Percentiles rank a stretch among this genome's conserved stretches.
Conservation (phyloP, 176 grass and related monocot species). For the Triticum timopheevii region DNA sequence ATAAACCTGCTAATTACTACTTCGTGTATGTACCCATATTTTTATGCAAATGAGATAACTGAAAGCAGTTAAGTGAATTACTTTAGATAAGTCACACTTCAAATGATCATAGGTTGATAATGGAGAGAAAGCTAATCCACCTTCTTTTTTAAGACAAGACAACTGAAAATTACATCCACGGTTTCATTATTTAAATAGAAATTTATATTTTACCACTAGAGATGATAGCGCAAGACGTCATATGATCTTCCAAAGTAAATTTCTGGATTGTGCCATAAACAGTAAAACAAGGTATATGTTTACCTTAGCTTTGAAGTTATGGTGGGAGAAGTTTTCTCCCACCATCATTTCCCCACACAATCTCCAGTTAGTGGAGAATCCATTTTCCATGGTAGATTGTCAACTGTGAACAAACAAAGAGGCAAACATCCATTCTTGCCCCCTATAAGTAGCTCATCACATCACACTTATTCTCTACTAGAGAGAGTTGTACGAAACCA, state of each 20-base stretch:
- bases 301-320: not conserved
- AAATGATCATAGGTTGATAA: too few species aligned
- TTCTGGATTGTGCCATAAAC: not conserved
- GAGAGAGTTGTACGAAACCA: not conserved
- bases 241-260: not conserved
- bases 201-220: not conserved
- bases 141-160: not conserved
- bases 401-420: not conserved
- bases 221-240: too few species aligned
- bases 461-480: not conserved
- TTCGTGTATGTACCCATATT: too few species aligned
- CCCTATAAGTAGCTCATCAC: conserved; percentile 42
- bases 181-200: not conserved
- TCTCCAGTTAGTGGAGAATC: conserved; percentile 42
- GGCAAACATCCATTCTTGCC: conserved; percentile 6
- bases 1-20: too few species aligned
- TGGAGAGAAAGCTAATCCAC: too few species aligned
- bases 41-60: too few species aligned
- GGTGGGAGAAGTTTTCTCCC: conserved; percentile 5
- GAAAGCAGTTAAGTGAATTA: too few species aligned
- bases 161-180: conserved; percentile 17
- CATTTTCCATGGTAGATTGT: conserved; percentile 3
- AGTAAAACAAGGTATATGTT: not conserved
- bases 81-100: too few species aligned
- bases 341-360: conserved; percentile 10